Percentiles rank a stretch among this genome's conserved stretches.
These are phyloP conservation scores for Globisporangium heterothallicum DNA, from an alignment of 352 stramenopile genomes.

Conservation along the genomic window DNA sequence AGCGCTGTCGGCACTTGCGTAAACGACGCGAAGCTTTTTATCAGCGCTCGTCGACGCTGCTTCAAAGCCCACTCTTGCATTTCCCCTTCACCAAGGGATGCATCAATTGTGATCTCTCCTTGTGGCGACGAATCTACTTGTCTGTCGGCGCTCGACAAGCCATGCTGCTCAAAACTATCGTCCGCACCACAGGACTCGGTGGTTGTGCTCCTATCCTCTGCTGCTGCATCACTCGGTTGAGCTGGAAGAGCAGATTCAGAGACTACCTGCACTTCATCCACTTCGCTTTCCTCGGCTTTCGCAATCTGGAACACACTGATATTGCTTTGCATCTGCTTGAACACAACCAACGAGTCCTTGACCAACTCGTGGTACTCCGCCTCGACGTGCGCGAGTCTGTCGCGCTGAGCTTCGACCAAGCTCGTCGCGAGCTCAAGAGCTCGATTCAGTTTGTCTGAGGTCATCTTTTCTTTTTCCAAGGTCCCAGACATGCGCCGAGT, in stretches of 20 bases:
- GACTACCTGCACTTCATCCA: background rate
- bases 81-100: background rate
- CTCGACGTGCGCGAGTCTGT: conserved; percentile 35
- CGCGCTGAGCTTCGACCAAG: conserved; percentile 28
- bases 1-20: conserved; percentile 40
- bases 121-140: background rate
- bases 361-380: conserved; percentile 52
- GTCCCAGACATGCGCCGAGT: conserved; percentile 54
- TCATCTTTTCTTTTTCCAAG: conserved; percentile 52
- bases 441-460: conserved; percentile 37
- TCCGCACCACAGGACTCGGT: background rate
- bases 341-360: conserved; percentile 20
- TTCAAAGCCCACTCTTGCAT: background rate
- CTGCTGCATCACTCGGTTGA: background rate
- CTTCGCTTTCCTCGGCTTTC: conserved; percentile 14
- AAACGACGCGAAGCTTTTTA: conserved; percentile 36
- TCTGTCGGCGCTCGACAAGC: background rate
- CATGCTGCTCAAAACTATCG: background rate
- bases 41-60: conserved; percentile 15
- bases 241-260: background rate
- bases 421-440: conserved; percentile 42
- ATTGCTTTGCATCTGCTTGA: conserved; percentile 18
- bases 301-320: conserved; percentile 29
- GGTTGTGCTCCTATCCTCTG: background rate
- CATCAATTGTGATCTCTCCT: background rate